Percentiles rank a stretch among this genome's conserved stretches.
Evolutionary conservation across 2,329 filamentous ascomycete species (phyloP).

Genomic region (Cercospora berteroae): DNA sequence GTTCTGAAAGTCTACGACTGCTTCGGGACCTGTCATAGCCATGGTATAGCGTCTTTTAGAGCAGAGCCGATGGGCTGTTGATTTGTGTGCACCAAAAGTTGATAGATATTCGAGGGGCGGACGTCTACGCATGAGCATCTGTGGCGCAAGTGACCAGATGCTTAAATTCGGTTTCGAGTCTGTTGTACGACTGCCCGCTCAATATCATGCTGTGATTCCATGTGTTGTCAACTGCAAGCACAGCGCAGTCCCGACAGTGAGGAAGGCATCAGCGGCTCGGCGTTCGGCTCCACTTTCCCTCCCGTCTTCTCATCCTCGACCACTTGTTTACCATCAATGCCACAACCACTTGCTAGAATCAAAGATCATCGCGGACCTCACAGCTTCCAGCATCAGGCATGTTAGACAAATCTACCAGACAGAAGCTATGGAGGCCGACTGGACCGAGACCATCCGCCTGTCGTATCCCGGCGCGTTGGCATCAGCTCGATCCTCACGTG

Average conservation of each 20-base stretch:
- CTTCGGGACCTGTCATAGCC: neutral
- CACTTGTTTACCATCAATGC: neutral
- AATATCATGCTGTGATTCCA: neutral
- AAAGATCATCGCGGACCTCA: neutral
- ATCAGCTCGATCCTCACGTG: constrained; percentile 66
- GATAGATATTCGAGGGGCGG: neutral
- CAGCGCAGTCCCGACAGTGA: neutral
- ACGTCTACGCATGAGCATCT: neutral
- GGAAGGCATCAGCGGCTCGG: neutral
- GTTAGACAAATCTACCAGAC: neutral
- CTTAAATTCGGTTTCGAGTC: neutral
- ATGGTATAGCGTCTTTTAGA: neutral
- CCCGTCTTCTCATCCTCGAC: neutral
- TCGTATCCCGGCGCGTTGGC: constrained; percentile 73
- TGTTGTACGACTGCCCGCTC: neutral
- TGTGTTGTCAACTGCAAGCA: neutral
- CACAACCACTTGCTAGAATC: neutral
- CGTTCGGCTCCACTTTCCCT: neutral
- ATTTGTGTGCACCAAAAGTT: neutral
- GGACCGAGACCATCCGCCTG: constrained; percentile 71
- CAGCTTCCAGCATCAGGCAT: neutral
- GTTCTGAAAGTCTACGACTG: constrained; percentile 12
- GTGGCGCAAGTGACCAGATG: neutral
- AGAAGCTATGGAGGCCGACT: constrained; percentile 51
- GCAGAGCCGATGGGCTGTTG: neutral